Evolutionary conservation across 2,329 filamentous ascomycete genomes (phyloP).

Genomic region (Neurospora sp.): DNA sequence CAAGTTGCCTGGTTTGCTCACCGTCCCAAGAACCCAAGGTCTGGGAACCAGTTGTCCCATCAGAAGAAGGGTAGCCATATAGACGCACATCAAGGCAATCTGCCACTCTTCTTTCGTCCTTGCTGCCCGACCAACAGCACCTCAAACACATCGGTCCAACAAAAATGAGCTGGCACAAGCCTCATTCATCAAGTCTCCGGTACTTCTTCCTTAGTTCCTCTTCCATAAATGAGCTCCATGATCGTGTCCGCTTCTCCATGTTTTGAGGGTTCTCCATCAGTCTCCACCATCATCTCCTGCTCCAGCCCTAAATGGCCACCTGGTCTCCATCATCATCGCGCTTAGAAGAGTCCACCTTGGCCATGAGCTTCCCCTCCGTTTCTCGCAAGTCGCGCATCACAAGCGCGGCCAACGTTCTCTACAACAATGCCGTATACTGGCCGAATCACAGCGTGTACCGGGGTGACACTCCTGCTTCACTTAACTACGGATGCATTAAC

Average conservation of each 20-base stretch:
- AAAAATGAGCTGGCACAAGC: constrained; percentile 14
- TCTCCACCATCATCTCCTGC: background rate
- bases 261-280: background rate
- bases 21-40: constrained; percentile 5
- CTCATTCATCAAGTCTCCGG: constrained; percentile 4
- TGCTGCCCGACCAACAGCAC: constrained; percentile 18
- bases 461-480: constrained; percentile 60
- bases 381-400: constrained; percentile 36
- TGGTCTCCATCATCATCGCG: background rate
- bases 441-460: constrained; percentile 70
- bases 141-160: constrained; percentile 12
- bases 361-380: constrained; percentile 23
- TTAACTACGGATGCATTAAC: constrained; percentile 69
- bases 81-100: constrained; percentile 9
- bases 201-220: constrained; percentile 7
- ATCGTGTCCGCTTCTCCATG: constrained; percentile 4
- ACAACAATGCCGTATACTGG: constrained; percentile 73
- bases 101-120: constrained; percentile 7
- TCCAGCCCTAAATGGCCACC: background rate
- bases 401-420: constrained; percentile 41
- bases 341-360: background rate
- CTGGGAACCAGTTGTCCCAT: constrained; percentile 5
- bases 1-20: constrained; percentile 8
- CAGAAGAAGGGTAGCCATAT: constrained; percentile 11
- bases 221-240: constrained; percentile 6